A percentile compares a stretch with the other conserved stretches of the same genome.
Conservation (phyloP, 768 basidiomycete genomes). For the Lenzites betulinus region DNA sequence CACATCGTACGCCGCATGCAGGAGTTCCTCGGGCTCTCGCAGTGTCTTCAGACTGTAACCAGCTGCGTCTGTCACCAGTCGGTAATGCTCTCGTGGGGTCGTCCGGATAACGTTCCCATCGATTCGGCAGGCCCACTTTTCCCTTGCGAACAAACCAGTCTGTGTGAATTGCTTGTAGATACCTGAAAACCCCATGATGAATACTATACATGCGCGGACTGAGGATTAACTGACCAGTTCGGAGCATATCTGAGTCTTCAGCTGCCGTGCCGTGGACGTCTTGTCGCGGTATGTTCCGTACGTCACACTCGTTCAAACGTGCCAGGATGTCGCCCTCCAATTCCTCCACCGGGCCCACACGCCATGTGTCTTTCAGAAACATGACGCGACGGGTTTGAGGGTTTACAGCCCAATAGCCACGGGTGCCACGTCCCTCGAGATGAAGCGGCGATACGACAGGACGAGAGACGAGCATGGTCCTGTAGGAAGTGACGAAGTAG, state of each 20-base stretch:
- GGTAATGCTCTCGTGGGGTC: background rate
- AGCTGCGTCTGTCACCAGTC: background rate
- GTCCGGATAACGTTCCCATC: background rate
- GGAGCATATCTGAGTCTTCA: background rate
- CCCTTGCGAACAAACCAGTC: background rate
- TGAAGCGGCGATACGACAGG: background rate
- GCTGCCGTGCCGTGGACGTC: background rate
- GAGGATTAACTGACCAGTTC: background rate
- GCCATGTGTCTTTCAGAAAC: slow-evolving; percentile 14
- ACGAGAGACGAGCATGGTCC: background rate
- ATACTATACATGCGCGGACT: background rate
- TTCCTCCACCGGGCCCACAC: background rate
- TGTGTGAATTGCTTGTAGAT: background rate
- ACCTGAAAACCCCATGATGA: background rate
- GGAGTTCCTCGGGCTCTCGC: background rate
- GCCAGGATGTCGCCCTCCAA: background rate
- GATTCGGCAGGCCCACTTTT: background rate
- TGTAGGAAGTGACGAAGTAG: too few species aligned
- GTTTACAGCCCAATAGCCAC: slow-evolving; percentile 9
- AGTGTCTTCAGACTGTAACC: background rate
- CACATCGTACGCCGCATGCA: background rate
- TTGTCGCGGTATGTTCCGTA: background rate
- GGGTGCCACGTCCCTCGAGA: slow-evolving; percentile 1
- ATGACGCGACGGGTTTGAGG: background rate
- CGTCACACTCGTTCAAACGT: background rate